Evolutionary conservation across 345 rosid species (phyloP).

Genomic region (Murraya paniculata): DNA sequence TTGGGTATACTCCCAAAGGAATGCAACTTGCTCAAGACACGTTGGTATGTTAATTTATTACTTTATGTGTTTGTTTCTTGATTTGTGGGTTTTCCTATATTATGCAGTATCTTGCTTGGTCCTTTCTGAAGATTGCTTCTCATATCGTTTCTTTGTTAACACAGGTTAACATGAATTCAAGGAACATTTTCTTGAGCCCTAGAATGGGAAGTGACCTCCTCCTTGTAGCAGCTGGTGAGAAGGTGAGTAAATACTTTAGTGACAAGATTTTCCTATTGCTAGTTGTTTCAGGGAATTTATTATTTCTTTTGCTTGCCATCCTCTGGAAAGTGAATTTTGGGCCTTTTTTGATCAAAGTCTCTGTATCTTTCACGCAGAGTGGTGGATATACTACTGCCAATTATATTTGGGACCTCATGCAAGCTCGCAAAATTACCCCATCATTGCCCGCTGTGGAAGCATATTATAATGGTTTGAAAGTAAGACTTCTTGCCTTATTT

Average conservation of each 20-base stretch:
- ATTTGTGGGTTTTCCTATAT: not conserved
- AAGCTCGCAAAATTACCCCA: conserved; percentile 48
- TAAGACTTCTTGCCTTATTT: conserved; percentile 25
- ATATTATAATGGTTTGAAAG: conserved; percentile 81
- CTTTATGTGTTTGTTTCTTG: not conserved
- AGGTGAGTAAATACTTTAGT: conserved; percentile 39
- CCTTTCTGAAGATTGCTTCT: not conserved
- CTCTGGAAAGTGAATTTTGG: not conserved
- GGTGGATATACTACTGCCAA: conserved; percentile 91
- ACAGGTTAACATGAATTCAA: conserved; percentile 65
- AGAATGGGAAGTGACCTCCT: conserved; percentile 77
- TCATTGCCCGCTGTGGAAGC: conserved; percentile 66
- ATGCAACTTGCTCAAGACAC: conserved; percentile 89
- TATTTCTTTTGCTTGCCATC: not conserved
- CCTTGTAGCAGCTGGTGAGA: conserved; percentile 78
- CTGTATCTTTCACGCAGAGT: conserved; percentile 37
- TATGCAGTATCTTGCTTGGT: not conserved
- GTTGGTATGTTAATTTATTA: conserved; percentile 45
- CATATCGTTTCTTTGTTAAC: conserved; percentile 15
- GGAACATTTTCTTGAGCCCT: conserved; percentile 50
- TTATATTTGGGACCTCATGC: conserved; percentile 89
- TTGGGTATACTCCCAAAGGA: conserved; percentile 73
- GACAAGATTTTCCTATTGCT: not conserved
- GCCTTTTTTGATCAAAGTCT: not conserved
- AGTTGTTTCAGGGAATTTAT: not conserved